Conservation (phyloP, 2,329 filamentous ascomycete species). For the Aspergillus caelatus region DNA sequence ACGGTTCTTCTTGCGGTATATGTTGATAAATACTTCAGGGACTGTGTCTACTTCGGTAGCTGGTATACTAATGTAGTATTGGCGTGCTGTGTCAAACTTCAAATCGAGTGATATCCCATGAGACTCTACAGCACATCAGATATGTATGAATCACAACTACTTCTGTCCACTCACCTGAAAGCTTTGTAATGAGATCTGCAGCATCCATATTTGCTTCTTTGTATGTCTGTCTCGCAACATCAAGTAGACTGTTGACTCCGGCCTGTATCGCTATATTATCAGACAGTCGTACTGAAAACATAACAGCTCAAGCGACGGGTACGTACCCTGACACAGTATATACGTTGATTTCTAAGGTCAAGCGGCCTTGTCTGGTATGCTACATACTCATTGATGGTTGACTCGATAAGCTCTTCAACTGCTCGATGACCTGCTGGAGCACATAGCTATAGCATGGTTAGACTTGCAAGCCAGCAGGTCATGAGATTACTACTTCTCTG, state of each 20-base stretch:
- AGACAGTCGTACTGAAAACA: background rate
- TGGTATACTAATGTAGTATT: constrained; percentile 75
- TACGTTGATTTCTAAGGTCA: constrained; percentile 85
- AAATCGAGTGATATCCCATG: constrained; percentile 66
- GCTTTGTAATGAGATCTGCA: constrained; percentile 67
- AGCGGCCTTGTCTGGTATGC: constrained; percentile 76
- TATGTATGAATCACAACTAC: background rate
- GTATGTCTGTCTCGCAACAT: constrained; percentile 85
- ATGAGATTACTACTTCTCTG: constrained; percentile 51
- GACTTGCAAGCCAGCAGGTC: background rate
- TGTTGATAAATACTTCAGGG: constrained; percentile 76
- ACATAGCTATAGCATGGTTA: constrained; percentile 57
- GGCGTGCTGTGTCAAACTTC: constrained; percentile 74
- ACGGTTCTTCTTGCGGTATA: constrained; percentile 69
- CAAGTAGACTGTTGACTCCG: constrained; percentile 80
- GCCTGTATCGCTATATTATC: constrained; percentile 51
- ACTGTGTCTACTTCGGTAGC: constrained; percentile 64
- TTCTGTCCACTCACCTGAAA: constrained; percentile 58
- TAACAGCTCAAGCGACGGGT: background rate
- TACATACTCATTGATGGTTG: constrained; percentile 78
- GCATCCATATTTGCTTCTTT: constrained; percentile 84
- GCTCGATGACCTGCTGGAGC: constrained; percentile 62
- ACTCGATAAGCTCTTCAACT: constrained; percentile 66
- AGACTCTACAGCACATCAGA: constrained; percentile 49
- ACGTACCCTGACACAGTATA: constrained; percentile 78